Base-by-base conservation (phyloP, 805 yeast species). In the Lipomyces yamanashiensis region DNA sequence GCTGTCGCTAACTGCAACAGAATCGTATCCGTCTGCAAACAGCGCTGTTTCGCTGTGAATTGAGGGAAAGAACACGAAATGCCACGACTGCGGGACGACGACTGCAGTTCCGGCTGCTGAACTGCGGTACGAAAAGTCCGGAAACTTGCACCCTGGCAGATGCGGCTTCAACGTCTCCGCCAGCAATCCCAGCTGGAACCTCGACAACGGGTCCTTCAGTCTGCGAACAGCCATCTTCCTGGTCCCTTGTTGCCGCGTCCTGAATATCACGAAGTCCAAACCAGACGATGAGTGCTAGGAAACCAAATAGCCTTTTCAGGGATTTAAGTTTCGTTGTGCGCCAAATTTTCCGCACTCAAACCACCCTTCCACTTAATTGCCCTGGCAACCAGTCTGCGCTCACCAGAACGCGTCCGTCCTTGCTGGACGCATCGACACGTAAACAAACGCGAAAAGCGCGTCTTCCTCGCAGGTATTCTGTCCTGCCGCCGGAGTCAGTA, bases 11-110 rank as follows among this genome's bases (percentile, higher is more conserved):
- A 28, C 63, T 6, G 53, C 58, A 36, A 59, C 67, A 54, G 57
- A 58, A 37, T 65, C 67, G 55, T 63, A 63, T 19, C 67, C 69
- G 53, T 66, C 67, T 1, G 61, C 36, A 44, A 41, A 47, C 54
- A 66, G 54, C 36, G 13, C 44, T 10, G 21, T n/a, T 41, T 63
- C 69, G 28, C 9, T 39, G 33, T 43, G 45, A 12, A 36, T 41
- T n/a, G 44, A 23, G 8, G 64, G 67, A 23, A 62, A 66, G 41
- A 43, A 66, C 21, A 63, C 48, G 49, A 66, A 66, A 34, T 66
- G 69, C 69, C 69, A 66, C 13, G 62, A 59, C 21, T 28, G 34
- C 2, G 69, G 69, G 9, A 66, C 57, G 15, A 39, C 36, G 10
- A 49, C 43, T 15, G 13, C 41, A 7, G 19, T 21, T 44, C 40